phyloP scores from a whole-genome alignment of 495 filamentous ascomycete species.

The Podospora australis region DNA sequence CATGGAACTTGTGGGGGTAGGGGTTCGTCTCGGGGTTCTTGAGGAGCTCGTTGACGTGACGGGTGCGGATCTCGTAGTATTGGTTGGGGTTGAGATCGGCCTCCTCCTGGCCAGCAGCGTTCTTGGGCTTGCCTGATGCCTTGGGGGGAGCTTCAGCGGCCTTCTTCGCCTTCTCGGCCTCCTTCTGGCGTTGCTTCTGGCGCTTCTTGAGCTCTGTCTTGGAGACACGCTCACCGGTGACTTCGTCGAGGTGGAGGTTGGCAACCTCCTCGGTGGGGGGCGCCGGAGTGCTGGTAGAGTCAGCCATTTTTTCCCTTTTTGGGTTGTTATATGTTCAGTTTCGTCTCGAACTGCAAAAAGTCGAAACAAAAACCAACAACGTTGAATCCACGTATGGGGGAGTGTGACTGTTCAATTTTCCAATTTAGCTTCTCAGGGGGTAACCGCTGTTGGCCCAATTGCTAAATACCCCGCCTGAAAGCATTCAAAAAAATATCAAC shows the following conservation, averaged over 20 bases:
- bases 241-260: conserved; percentile 76
- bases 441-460: conserved; percentile 1
- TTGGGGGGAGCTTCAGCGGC: conserved; percentile 66
- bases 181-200: conserved; percentile 81
- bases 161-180: conserved; percentile 82
- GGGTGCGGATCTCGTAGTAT: conserved; percentile 93
- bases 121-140: conserved; percentile 62
- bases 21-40: conserved; percentile 76
- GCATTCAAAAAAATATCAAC: conserved; percentile 6
- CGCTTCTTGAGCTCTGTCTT: conserved; percentile 94
- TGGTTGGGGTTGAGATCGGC: conserved; percentile 75
- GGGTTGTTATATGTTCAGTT: background rate
- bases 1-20: conserved; percentile 96
- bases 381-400: too few species aligned
- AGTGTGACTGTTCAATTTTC: background rate
- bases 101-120: conserved; percentile 35
- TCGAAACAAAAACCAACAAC: too few species aligned
- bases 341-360: background rate
- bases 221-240: conserved; percentile 76
- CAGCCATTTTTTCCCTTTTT: conserved; percentile 40
- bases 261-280: conserved; percentile 52
- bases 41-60: conserved; percentile 76
- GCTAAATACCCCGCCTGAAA: conserved; percentile 9
- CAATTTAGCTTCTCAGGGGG: background rate
- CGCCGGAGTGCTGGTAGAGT: conserved; percentile 31